Percentiles rank a stretch among this genome's conserved stretches.
Evolutionary conservation across 2,329 filamentous ascomycete genomes (phyloP).

Genomic region (Didymella exigua): DNA sequence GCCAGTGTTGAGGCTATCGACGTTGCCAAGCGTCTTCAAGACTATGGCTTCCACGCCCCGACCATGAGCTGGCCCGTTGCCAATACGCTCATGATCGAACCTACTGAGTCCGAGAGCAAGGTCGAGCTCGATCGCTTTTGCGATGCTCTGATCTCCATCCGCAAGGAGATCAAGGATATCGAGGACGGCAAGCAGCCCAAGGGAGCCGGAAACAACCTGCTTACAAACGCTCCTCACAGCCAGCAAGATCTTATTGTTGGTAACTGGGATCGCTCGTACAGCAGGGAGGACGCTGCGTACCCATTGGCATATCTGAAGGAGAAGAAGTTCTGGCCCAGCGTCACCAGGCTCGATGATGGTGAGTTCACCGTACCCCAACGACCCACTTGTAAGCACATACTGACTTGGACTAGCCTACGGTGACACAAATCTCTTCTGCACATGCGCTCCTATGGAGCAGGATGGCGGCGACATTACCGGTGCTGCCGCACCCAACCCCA

Average conservation of each 20-base stretch:
- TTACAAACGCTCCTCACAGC: conserved; percentile 89
- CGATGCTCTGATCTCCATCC: conserved; percentile 84
- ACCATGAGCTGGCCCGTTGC: conserved; percentile 97
- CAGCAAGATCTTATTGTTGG: conserved; percentile 76
- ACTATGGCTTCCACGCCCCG: conserved; percentile 96
- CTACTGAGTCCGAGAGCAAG: conserved; percentile 91
- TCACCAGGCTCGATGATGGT: conserved; percentile 88
- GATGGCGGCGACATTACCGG: conserved; percentile 41
- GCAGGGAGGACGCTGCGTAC: conserved; percentile 82
- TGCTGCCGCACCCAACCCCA: conserved; percentile 41
- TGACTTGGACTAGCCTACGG: conserved; percentile 70
- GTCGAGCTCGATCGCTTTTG: conserved; percentile 93
- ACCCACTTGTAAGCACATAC: conserved; percentile 26
- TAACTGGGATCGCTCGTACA: conserved; percentile 84
- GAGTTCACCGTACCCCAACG: conserved; percentile 45
- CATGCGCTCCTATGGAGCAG: conserved; percentile 79
- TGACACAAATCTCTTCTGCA: conserved; percentile 93
- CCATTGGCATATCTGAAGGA: conserved; percentile 80
- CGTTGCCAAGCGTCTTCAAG: conserved; percentile 93
- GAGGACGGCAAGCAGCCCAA: conserved; percentile 78
- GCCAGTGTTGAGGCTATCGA: conserved; percentile 90
- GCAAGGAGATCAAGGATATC: conserved; percentile 80
- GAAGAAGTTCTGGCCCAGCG: conserved; percentile 97
- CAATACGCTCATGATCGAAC: conserved; percentile 97
- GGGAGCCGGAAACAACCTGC: conserved; percentile 70